phyloP scores from a whole-genome alignment of 176 grass and related monocot species.

The Canna indica region DNA sequence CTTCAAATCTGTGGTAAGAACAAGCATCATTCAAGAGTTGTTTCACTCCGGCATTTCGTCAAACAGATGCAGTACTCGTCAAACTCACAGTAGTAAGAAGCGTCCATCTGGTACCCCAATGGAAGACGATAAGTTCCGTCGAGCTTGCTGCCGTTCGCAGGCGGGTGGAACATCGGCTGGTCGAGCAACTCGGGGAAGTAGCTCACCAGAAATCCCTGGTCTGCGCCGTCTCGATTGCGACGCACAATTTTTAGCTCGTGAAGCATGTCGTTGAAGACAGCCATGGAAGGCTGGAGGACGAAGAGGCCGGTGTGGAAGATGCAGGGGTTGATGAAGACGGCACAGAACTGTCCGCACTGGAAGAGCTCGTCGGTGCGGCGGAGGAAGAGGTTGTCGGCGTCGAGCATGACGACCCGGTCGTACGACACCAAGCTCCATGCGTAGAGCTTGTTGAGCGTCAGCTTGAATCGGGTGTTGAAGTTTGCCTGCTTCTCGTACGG shows the following conservation, averaged over 20 bases:
- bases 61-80: not conserved
- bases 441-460: constrained; percentile 95
- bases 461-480: constrained; percentile 82
- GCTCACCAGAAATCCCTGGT: constrained; percentile 82
- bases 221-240: constrained; percentile 71
- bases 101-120: constrained; percentile 97
- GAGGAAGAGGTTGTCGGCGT: constrained; percentile 91
- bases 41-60: not conserved
- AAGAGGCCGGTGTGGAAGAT: constrained; percentile 99
- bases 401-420: constrained; percentile 92
- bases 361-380: constrained; percentile 93
- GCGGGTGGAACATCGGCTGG: constrained; percentile 77
- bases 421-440: constrained; percentile 83
- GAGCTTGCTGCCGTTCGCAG: constrained; percentile 69
- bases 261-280: constrained; percentile 84
- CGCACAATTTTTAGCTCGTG: constrained; percentile 64
- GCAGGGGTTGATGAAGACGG: constrained; percentile 97
- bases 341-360: constrained; percentile 91
- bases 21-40: not conserved
- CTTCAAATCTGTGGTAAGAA: constrained; percentile 61
- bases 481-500: constrained; percentile 69
- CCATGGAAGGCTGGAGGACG: constrained; percentile 95
- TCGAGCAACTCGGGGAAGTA: constrained; percentile 89
- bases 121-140: constrained; percentile 86
- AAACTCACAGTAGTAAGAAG: constrained; percentile 93